These are phyloP conservation scores for Prunus mira DNA, from an alignment of 306 rosid genomes.

Conservation along the genomic window DNA sequence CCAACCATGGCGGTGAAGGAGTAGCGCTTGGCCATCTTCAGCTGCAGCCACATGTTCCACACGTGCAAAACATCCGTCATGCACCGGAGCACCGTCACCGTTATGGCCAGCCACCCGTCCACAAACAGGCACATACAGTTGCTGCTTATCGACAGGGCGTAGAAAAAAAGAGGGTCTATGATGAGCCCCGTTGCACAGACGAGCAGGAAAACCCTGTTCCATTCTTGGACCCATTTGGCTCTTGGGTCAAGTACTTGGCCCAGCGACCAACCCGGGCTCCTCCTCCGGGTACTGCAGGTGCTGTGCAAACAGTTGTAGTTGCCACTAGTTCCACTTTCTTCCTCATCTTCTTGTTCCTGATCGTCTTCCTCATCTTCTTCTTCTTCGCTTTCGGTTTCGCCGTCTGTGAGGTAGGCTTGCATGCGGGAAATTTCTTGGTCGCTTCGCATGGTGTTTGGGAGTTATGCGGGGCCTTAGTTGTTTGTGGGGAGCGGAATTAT, in stretches of 20 bases:
- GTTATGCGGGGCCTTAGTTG: neutral
- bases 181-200: slow-evolving; percentile 69
- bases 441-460: slow-evolving; percentile 42
- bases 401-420: slow-evolving; percentile 29
- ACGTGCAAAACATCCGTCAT: slow-evolving; percentile 87
- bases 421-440: slow-evolving; percentile 34
- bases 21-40: slow-evolving; percentile 51
- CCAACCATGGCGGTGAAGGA: slow-evolving; percentile 32
- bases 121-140: slow-evolving; percentile 76
- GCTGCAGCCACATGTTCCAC: slow-evolving; percentile 88
- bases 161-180: slow-evolving; percentile 88
- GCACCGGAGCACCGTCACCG: slow-evolving; percentile 92
- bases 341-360: neutral
- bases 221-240: slow-evolving; percentile 71
- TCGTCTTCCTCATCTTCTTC: neutral
- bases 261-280: slow-evolving; percentile 15
- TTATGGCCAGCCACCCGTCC: slow-evolving; percentile 86
- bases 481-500: neutral
- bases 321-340: neutral
- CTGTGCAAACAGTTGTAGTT: neutral
- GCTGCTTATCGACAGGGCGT: slow-evolving; percentile 71
- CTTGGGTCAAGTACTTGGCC: slow-evolving; percentile 47
- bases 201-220: slow-evolving; percentile 76
- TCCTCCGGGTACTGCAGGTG: neutral
- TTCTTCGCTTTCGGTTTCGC: neutral